Conservation (phyloP, 345 rosid genomes). For the Linum tenue region DNA sequence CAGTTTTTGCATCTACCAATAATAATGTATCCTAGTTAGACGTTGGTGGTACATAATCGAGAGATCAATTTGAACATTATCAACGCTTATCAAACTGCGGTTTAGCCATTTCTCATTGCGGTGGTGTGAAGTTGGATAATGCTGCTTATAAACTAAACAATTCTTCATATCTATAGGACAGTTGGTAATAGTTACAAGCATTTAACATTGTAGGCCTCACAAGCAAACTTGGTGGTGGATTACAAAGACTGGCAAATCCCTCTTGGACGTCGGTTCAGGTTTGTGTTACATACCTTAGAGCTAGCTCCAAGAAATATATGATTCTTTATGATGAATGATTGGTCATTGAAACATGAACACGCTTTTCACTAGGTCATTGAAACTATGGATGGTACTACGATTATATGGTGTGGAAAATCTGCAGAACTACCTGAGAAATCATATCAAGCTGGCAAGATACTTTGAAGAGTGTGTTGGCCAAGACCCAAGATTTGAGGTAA, state of each 20-base stretch:
- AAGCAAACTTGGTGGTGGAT: constrained; percentile 75
- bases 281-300: constrained; percentile 10
- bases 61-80: not conserved
- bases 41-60: not conserved
- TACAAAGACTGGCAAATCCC: constrained; percentile 98
- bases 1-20: not conserved
- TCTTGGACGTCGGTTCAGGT: constrained; percentile 95
- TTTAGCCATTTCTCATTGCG: too few relatives aligned
- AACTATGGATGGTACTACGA: constrained; percentile 84
- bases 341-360: not conserved
- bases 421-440: constrained; percentile 64
- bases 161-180: too few relatives aligned
- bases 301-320: constrained; percentile 5
- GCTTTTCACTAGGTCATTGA: constrained; percentile 50
- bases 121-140: too few relatives aligned
- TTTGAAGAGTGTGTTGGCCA: constrained; percentile 53
- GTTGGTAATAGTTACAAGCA: too few relatives aligned
- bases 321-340: not conserved
- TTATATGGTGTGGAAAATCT: constrained; percentile 69
- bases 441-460: constrained; percentile 54
- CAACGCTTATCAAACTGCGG: not conserved
- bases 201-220: constrained; percentile 46
- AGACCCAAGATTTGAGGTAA: constrained; percentile 77
- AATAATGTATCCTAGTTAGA: not conserved
- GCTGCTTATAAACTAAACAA: too few relatives aligned